These are phyloP conservation scores for Parietaria judaica DNA, from an alignment of 306 rosid genomes.

Conservation along the genomic window DNA sequence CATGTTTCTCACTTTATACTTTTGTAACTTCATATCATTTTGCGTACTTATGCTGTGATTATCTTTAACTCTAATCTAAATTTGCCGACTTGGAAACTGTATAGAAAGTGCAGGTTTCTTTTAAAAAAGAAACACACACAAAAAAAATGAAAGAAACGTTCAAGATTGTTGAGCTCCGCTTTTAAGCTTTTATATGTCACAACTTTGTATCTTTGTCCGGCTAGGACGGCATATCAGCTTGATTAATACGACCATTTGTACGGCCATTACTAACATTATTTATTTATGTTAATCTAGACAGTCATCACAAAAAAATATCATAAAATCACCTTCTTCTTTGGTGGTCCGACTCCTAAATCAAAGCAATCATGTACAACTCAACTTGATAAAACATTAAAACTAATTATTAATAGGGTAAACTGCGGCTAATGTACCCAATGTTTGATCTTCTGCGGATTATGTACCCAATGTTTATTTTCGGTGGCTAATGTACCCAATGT, in stretches of 20 bases:
- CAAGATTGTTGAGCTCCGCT: neutral
- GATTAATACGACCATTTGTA: neutral
- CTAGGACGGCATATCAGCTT: conserved; percentile 2
- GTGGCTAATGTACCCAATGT: no score
- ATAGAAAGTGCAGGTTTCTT: neutral
- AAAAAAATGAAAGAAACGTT: neutral
- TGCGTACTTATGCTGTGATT: no score
- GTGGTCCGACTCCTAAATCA: neutral
- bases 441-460: no score
- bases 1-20: no score
- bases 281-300: neutral
- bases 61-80: no score
- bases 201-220: neutral
- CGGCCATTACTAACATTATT: neutral
- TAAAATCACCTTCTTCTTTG: neutral
- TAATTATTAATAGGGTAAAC: no score
- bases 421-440: no score
- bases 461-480: no score
- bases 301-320: neutral
- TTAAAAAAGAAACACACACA: neutral
- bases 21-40: no score
- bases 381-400: no score
- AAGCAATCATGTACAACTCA: no score
- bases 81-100: neutral
- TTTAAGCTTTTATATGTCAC: neutral